Conservation (phyloP, 192 early-diverging fungal genomes). For the Coemansia sp. region DNA sequence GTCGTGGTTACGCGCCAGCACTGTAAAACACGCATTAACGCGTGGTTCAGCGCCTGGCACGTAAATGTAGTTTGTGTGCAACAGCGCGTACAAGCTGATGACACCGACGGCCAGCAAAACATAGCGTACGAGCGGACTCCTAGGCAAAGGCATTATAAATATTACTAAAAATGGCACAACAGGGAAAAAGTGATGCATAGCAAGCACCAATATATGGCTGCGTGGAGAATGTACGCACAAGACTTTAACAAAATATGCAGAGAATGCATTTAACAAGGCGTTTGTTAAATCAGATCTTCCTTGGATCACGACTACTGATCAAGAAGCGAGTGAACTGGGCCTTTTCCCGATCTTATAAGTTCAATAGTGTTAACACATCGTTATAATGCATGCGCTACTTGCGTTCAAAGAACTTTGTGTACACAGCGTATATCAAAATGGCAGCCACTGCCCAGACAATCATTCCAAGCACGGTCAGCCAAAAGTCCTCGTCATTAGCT, state of each 20-base stretch:
- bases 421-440: constrained; percentile 27
- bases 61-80: constrained; percentile 48
- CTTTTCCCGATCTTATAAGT: no score
- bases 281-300: no score
- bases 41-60: constrained; percentile 33
- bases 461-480: constrained; percentile 37
- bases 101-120: constrained; percentile 27
- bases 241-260: not conserved
- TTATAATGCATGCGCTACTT: not conserved
- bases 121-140: constrained; percentile 43
- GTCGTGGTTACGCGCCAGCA: constrained; percentile 71
- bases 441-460: constrained; percentile 40
- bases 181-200: not conserved
- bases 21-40: constrained; percentile 65
- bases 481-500: constrained; percentile 37
- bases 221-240: no score
- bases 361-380: no score
- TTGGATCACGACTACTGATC: no score
- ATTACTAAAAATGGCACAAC: not conserved
- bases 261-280: not conserved
- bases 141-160: constrained; percentile 20
- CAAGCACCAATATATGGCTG: no score
- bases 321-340: no score
- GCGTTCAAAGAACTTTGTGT: constrained; percentile 47
- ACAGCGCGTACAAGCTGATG: constrained; percentile 27